Evolutionary conservation across 176 grass and related monocot species (phyloP).

Genomic region (Eragrostis curvula): DNA sequence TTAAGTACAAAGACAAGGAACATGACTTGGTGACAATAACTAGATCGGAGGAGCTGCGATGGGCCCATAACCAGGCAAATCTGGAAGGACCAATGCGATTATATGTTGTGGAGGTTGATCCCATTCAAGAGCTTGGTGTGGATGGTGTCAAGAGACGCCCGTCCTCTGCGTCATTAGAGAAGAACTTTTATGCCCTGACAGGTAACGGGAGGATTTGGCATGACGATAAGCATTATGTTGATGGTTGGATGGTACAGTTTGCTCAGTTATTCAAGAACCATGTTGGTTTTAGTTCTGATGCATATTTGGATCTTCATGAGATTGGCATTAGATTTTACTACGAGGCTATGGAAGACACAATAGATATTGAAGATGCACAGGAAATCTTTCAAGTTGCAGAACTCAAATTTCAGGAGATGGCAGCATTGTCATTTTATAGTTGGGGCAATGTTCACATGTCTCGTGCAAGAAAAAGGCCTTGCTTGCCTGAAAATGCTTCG

Average conservation of each 20-base stretch:
- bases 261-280: conserved; percentile 63
- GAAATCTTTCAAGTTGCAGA: conserved; percentile 62
- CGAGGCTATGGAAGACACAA: conserved; percentile 77
- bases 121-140: conserved; percentile 50
- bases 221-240: conserved; percentile 42
- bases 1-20: conserved; percentile 79
- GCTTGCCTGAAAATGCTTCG: conserved; percentile 55
- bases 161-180: conserved; percentile 46
- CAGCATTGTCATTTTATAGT: conserved; percentile 66
- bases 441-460: conserved; percentile 83
- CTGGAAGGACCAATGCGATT: conserved; percentile 48
- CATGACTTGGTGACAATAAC: conserved; percentile 72
- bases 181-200: conserved; percentile 32
- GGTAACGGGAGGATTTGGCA: conserved; percentile 44
- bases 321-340: conserved; percentile 63
- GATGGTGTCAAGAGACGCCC: conserved; percentile 46
- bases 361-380: conserved; percentile 74
- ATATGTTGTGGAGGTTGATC: conserved; percentile 57
- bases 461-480: conserved; percentile 69
- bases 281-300: conserved; percentile 68
- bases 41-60: conserved; percentile 62
- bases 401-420: conserved; percentile 78
- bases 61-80: conserved; percentile 49
- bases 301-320: conserved; percentile 65
- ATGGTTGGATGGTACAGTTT: conserved; percentile 75